These are phyloP conservation scores for Blakeslea trispora DNA, from an alignment of 371 early-diverging fungal genomes.

Conservation along the genomic window DNA sequence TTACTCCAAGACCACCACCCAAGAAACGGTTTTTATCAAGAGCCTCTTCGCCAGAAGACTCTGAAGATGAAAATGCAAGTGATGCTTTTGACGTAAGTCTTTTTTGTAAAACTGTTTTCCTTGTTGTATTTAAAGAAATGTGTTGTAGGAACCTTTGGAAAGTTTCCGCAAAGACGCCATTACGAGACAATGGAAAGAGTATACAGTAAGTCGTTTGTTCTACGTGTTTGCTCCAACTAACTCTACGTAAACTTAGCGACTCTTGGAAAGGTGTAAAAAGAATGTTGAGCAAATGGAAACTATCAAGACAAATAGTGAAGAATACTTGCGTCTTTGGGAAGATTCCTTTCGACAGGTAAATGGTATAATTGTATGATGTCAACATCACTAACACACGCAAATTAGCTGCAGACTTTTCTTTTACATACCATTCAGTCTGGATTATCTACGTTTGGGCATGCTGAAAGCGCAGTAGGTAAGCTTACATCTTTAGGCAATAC, in stretches of 20 bases:
- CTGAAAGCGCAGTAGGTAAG: slow-evolving; percentile 11
- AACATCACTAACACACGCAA: too few relatives aligned
- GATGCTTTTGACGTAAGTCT: slow-evolving; percentile 28
- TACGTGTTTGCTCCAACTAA: background rate
- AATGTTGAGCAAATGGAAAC: slow-evolving; percentile 21
- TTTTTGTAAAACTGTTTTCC: too few relatives aligned
- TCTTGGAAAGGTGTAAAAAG: slow-evolving; percentile 22
- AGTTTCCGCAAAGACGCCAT: slow-evolving; percentile 34
- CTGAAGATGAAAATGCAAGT: slow-evolving; percentile 22
- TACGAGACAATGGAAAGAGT: slow-evolving; percentile 35
- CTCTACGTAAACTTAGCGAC: slow-evolving; percentile 19
- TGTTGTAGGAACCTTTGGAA: slow-evolving; percentile 31
- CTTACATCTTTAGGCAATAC: background rate
- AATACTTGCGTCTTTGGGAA: slow-evolving; percentile 20
- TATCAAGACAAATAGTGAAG: slow-evolving; percentile 13
- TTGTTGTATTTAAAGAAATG: background rate
- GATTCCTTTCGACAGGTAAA: slow-evolving; percentile 25
- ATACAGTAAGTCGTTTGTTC: slow-evolving; percentile 17
- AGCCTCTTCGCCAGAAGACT: slow-evolving; percentile 21
- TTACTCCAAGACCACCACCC: slow-evolving; percentile 30
- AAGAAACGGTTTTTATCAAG: slow-evolving; percentile 31
- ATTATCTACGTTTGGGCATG: slow-evolving; percentile 17
- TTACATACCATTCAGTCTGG: slow-evolving; percentile 22
- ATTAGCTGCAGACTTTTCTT: slow-evolving; percentile 24
- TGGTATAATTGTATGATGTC: too few relatives aligned